phyloP scores from a whole-genome alignment of 257 asterid species.

The Primulina huaijiensis region DNA sequence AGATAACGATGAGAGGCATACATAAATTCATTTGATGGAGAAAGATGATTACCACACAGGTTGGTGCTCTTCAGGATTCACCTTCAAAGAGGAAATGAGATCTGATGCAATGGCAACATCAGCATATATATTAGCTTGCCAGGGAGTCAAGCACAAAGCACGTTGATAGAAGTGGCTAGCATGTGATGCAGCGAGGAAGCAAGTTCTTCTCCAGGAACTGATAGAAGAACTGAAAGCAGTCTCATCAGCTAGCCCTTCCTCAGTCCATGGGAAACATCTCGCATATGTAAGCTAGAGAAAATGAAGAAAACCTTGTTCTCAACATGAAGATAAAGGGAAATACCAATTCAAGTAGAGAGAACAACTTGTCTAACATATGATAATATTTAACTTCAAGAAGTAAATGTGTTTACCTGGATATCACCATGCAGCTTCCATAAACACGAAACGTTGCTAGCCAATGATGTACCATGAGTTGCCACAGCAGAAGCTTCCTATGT shows the following conservation, averaged over 20 bases:
- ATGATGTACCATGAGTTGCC: conserved; percentile 47
- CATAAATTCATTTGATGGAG: conserved; percentile 21
- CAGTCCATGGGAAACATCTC: conserved; percentile 86
- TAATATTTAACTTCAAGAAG: conserved; percentile 4
- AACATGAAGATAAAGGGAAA: conserved; percentile 20
- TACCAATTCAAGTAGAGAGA: conserved; percentile 14
- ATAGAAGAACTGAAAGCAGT: conserved; percentile 58
- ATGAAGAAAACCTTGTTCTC: conserved; percentile 25
- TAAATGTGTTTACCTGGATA: conserved; percentile 62
- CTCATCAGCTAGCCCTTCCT: conserved; percentile 52
- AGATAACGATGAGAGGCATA: conserved; percentile 30
- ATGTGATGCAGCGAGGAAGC: conserved; percentile 67
- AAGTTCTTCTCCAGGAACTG: conserved; percentile 64
- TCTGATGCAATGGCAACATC: conserved; percentile 81
- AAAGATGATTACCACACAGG: conserved; percentile 50
- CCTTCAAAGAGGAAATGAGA: conserved; percentile 53
- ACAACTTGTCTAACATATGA: conserved; percentile 3
- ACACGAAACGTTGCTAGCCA: conserved; percentile 69
- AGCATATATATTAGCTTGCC: conserved; percentile 78
- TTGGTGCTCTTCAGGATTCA: conserved; percentile 40
- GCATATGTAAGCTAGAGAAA: conserved; percentile 74
- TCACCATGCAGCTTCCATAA: conserved; percentile 96
- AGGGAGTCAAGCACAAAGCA: conserved; percentile 87
- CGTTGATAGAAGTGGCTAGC: conserved; percentile 79
- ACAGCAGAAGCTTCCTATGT: conserved; percentile 84